Evolutionary conservation across 306 rosid species (phyloP), one percentile per base, ranked within the genome.

Genomic region (Senna siamea): DNA sequence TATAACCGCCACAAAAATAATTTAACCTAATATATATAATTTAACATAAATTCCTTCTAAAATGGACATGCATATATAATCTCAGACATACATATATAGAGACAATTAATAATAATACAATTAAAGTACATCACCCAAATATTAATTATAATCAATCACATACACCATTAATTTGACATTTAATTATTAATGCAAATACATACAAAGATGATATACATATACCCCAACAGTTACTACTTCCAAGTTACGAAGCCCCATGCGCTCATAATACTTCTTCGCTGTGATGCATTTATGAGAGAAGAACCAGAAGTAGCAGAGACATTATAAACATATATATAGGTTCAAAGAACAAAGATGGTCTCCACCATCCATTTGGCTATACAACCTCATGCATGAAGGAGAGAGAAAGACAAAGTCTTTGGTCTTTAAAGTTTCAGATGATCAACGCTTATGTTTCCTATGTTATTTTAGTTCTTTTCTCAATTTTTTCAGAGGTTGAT

Each of bases 321-420:
- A 53, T 11, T 6, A 5, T 5, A 5, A 7, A 44, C 11, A 14
- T 13, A 4, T 44, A 4, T 44, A 5, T 0, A 10, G 52, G 18
- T 17, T 46, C 52, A 46, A 48, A 48, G 53, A 15, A 14, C 51
- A 13, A 46, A n/a, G 40, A 37, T 37, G 7, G 7, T 61, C 83
- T 47, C 47, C 28, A 23, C 84, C 76, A 30, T 78, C 74, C 80
- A 70, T 76, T 56, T 73, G 80, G 66, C 79, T n/a, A 59, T 48
- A 22, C 26, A 37, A 17, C 56, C 66, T 66, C 68, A n/a, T 54
- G 81, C 83, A 70, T 80, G 74, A 2, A 74, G 69, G 76, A 70
- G 61, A 77, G 77, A 75, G 57, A 43, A 51, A 69, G 62, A 34
- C 20, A 17, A 6, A 50, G 55, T 10, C 30, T 26, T 26, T 26